Conservation (phyloP, 306 rosid species). For the Begonia masoniana region DNA sequence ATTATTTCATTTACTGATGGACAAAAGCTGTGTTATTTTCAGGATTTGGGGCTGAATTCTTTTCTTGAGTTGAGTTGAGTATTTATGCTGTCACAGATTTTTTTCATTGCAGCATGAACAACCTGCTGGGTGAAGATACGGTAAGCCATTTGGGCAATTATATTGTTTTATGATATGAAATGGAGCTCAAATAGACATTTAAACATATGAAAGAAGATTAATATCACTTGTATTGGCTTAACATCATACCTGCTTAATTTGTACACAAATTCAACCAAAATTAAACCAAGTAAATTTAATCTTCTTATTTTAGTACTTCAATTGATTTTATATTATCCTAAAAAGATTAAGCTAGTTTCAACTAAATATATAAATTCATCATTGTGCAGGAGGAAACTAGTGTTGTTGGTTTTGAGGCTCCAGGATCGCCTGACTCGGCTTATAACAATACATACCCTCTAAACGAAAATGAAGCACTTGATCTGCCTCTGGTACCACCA, state of each 20-base stretch:
- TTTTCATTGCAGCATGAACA: constrained; percentile 48
- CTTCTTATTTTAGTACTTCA: too few species aligned
- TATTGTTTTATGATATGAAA: constrained; percentile 9
- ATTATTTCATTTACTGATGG: constrained; percentile 8
- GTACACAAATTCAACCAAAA: too few species aligned
- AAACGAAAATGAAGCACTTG: constrained; percentile 68
- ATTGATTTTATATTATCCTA: too few species aligned
- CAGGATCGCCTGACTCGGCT: constrained; percentile 69
- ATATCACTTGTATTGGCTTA: too few species aligned
- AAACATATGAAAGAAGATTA: too few species aligned
- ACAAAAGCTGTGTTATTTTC: constrained; percentile 22
- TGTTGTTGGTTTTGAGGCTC: constrained; percentile 75
- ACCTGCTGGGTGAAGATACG: constrained; percentile 36
- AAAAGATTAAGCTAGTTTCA: too few species aligned
- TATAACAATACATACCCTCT: constrained; percentile 56
- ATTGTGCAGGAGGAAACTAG: constrained; percentile 58
- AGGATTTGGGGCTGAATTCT: constrained; percentile 24
- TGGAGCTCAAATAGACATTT: neutral
- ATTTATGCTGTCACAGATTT: constrained; percentile 15
- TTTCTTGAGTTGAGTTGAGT: constrained; percentile 39
- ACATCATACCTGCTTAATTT: too few species aligned
- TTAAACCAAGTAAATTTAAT: too few species aligned
- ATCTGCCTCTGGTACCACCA: constrained; percentile 72
- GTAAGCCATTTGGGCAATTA: constrained; percentile 34
- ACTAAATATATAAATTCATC: constrained; percentile 9